Base-by-base conservation (phyloP, 108 stramenopile genomes). In the Ochromonas danica region DNA sequence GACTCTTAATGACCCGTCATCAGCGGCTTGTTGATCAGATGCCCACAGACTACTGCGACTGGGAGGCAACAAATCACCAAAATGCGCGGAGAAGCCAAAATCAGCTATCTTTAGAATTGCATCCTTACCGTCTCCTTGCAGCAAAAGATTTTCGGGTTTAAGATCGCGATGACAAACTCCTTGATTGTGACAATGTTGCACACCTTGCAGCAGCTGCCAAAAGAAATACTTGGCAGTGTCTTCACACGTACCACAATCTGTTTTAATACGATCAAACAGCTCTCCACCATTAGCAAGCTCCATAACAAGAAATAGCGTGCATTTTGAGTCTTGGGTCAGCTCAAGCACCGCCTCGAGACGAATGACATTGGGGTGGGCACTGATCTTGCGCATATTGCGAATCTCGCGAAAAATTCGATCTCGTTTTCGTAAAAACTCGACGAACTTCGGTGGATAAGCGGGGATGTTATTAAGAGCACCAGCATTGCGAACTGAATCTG, bases 261-360 rank as follows among this genome's bases (percentile, higher is more conserved):
- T 51, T 80, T 91, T 93, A 71, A 98, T 98, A 60, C 95, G 80
- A 84, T 98, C 97, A 82, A 98, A 98, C 39, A 96, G 84, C 81
- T 98, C 97, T 3, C 95, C 97, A 3, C 97, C 97, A 40, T 88
- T 80, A 2, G 93, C 97, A 38, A 96, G 81, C 81, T 98, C 97
- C 41, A 98, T 84, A 71, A 98, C 92, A 61, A 98, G 85, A 77
- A 96, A 96, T 87, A 96, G 91, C 22, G 95, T 96, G 38, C 92
- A 91, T 82, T 96, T 95, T 41, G 89, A 89, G 63, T 96, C 97
- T 82, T 96, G 94, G 22, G 95, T 93, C 57, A 88, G 87, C 78
- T 97, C 96, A 30, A 95, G 74, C 39, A 95, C 93, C 82, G 93
- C 92, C 75, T 91, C 92, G 10, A 97, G 83, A 75, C 92, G 90